phyloP scores from a whole-genome alignment of 2,329 filamentous ascomycete species.

The Colletotrichum limetticola region DNA sequence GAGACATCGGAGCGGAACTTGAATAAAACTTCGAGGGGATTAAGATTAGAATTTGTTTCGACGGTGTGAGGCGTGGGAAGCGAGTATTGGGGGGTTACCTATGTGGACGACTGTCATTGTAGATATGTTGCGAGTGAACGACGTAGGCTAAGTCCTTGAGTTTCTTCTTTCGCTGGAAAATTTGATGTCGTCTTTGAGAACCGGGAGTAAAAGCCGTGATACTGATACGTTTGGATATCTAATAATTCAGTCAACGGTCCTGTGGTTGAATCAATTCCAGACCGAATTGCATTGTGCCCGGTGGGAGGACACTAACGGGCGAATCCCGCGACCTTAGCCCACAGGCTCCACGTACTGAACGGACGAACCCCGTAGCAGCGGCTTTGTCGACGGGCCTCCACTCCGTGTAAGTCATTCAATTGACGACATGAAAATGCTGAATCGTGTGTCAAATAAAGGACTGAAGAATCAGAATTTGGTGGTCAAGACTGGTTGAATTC shows the following conservation, averaged over 20 bases:
- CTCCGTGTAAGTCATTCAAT: neutral
- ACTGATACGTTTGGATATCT: too few species aligned
- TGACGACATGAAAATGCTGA: neutral
- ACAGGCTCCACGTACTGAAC: neutral
- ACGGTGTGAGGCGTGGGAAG: neutral
- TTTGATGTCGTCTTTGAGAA: too few species aligned
- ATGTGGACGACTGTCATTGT: constrained; percentile 6
- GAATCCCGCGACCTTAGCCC: neutral
- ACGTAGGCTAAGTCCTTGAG: too few species aligned
- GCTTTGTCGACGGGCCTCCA: neutral
- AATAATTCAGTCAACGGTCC: too few species aligned
- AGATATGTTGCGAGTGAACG: neutral
- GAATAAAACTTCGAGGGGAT: constrained; percentile 54
- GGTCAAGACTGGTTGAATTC: too few species aligned
- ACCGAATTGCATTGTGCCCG: neutral
- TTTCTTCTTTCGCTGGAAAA: too few species aligned
- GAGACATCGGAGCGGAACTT: constrained; percentile 57
- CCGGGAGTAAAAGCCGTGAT: too few species aligned
- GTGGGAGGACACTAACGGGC: neutral
- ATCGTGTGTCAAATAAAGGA: neutral
- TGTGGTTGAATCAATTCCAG: neutral
- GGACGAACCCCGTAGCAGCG: neutral
- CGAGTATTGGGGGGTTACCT: neutral
- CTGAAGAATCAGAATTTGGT: too few species aligned
- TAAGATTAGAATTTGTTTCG: neutral